Percentiles rank a stretch among this genome's conserved stretches.
phyloP scores from a whole-genome alignment of 1,284 basidiomycete species.

The Ceratobasidium sp. region DNA sequence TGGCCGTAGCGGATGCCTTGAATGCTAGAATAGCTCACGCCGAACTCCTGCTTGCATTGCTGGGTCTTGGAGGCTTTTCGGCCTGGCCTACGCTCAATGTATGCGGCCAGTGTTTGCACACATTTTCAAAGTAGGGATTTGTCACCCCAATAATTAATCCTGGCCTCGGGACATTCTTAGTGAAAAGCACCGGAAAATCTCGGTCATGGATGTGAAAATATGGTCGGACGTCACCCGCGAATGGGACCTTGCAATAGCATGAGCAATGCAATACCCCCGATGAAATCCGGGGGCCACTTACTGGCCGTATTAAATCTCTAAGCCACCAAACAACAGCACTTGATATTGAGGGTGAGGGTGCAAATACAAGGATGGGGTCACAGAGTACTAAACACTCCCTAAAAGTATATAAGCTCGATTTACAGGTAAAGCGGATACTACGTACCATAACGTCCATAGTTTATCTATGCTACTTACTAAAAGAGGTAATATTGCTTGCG shows the following conservation, averaged over 20 bases:
- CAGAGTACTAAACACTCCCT: conserved; percentile 84
- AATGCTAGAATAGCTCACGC: neutral
- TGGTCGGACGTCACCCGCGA: conserved; percentile 84
- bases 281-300: conserved; percentile 51
- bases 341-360: conserved; percentile 76
- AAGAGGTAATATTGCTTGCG: conserved; percentile 72
- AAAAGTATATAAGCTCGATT: conserved; percentile 5
- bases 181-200: conserved; percentile 77
- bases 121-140: conserved; percentile 90
- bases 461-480: conserved; percentile 65
- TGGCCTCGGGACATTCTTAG: conserved; percentile 80
- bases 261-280: conserved; percentile 17
- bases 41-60: conserved; percentile 49
- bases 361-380: conserved; percentile 87
- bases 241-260: conserved; percentile 67
- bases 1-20: neutral
- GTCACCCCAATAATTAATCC: conserved; percentile 90
- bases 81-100: conserved; percentile 63
- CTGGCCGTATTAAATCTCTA: conserved; percentile 83
- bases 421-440: neutral
- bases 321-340: conserved; percentile 90
- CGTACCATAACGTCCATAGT: conserved; percentile 81
- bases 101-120: conserved; percentile 90
- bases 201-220: conserved; percentile 96
- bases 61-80: conserved; percentile 52